Evolutionary conservation across 805 yeast genomes (phyloP), one percentile per base, ranked within the genome.

Genomic region (Schizosaccharomyces japonicus): DNA sequence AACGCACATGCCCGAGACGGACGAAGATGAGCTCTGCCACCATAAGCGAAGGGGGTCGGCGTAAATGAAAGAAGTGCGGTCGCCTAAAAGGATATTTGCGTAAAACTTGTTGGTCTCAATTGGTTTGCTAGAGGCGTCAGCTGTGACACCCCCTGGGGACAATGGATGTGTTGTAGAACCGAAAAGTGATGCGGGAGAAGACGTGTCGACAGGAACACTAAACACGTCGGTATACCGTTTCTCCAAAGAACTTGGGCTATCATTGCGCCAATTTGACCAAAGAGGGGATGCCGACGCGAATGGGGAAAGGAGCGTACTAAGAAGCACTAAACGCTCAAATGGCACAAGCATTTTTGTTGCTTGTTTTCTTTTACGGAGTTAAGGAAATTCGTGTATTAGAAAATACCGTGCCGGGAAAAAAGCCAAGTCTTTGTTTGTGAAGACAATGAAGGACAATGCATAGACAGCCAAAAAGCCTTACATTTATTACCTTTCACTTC

Each of bases 31-130:
- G 13, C 59, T 60, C 5, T 60, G 61, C 49, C 68, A 66, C 70
- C 74, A 73, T 68, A 71, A 76, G 2, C 72, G 67, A 57, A 78
- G 80, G 19, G 93, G 92, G 54, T 73, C 75, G 7, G 78, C 67
- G 63, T 70, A 79, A 3, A 70, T 70, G 46, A 74, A 69, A 47
- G 66, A 64, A 23, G 66, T 62, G 59, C 75, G 82, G 46, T 60
- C 61, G 21, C 65, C 77, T 21, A 78, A 63, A 52, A 76, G 61
- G 55, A 79, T 56, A 58, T 81, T 80, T 32, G 73, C 71, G 61
- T 71, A 79, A 60, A 80, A 81, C 61, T 79, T 80, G 65, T 81
- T 80, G 23, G 93, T 82, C 56, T 76, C 75, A 50, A 70, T 66
- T 1, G 76, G 47, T 3, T 13, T 10, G 3, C 21, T 29, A 25